Evolutionary conservation across 257 asterid species (phyloP).

Genomic region (Solanum appendiculatum): DNA sequence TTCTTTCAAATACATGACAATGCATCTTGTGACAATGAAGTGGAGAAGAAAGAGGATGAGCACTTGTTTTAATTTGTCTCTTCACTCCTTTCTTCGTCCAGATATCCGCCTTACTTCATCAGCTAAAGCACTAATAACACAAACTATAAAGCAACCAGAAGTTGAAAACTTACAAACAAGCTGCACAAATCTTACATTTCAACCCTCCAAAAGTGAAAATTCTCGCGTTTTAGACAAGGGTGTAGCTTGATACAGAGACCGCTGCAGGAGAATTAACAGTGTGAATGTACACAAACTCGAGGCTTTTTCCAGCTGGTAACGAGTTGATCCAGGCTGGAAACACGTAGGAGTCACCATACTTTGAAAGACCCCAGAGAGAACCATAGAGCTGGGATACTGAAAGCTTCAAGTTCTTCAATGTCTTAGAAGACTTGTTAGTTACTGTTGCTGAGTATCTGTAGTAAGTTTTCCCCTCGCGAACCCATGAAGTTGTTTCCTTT

Average conservation of each 20-base stretch:
- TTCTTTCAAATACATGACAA: neutral
- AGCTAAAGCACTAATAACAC: neutral
- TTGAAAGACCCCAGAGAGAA: slow-evolving; percentile 51
- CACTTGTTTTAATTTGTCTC: slow-evolving; percentile 12
- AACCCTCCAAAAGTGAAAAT: neutral
- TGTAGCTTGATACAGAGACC: slow-evolving; percentile 35
- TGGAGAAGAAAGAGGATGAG: slow-evolving; percentile 21
- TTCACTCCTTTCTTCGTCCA: slow-evolving; percentile 7
- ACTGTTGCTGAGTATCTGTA: slow-evolving; percentile 15
- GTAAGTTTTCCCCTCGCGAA: neutral
- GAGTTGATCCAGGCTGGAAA: slow-evolving; percentile 36
- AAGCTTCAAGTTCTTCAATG: slow-evolving; percentile 30
- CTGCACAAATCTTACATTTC: slow-evolving; percentile 6
- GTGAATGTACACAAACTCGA: slow-evolving; percentile 48
- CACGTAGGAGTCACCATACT: slow-evolving; percentile 18
- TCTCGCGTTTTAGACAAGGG: slow-evolving; percentile 12
- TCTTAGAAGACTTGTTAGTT: slow-evolving; percentile 36
- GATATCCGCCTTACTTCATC: neutral
- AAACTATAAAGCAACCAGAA: neutral
- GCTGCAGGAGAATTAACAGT: slow-evolving; percentile 24
- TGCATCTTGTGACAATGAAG: neutral
- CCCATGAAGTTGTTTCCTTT: slow-evolving; percentile 63
- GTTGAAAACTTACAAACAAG: slow-evolving; percentile 1
- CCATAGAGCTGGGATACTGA: slow-evolving; percentile 34
- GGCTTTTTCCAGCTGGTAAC: slow-evolving; percentile 31